Evolutionary conservation across 2,329 filamentous ascomycete genomes (phyloP).

Genomic region (Ophiostoma sp.): DNA sequence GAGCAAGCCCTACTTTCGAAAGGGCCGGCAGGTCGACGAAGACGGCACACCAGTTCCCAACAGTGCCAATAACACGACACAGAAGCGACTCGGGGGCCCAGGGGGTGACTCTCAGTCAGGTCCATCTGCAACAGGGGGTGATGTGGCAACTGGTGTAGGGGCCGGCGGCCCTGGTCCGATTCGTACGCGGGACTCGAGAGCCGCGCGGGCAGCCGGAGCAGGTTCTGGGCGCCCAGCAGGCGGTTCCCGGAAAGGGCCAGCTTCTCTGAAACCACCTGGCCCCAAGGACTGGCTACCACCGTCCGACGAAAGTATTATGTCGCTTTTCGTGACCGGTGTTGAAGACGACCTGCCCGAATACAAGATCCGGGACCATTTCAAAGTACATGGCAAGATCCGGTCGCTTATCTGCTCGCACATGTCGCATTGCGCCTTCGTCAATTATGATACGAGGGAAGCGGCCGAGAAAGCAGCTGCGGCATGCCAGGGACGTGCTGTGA

Average conservation of each 20-base stretch:
- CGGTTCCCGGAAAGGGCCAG: constrained; percentile 57
- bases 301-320: constrained; percentile 80
- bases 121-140: constrained; percentile 42
- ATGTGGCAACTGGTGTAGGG: constrained; percentile 55
- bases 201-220: constrained; percentile 52
- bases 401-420: constrained; percentile 95
- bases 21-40: constrained; percentile 73
- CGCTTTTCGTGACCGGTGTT: constrained; percentile 89
- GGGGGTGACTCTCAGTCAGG: not conserved
- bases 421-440: constrained; percentile 95
- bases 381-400: constrained; percentile 82
- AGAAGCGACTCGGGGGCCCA: constrained; percentile 35
- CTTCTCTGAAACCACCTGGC: constrained; percentile 73
- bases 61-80: constrained; percentile 34
- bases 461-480: constrained; percentile 84
- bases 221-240: constrained; percentile 45
- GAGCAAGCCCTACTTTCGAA: constrained; percentile 94
- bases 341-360: constrained; percentile 95
- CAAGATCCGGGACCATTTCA: constrained; percentile 87
- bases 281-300: constrained; percentile 86
- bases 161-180: constrained; percentile 71
- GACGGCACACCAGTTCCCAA: constrained; percentile 45
- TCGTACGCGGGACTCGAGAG: constrained; percentile 67
- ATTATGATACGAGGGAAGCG: constrained; percentile 80
- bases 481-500: constrained; percentile 83